Percentiles rank a stretch among this genome's conserved stretches.
Evolutionary conservation across 2,329 filamentous ascomycete species (phyloP).

Genomic region (Neoarthrinium moseri): DNA sequence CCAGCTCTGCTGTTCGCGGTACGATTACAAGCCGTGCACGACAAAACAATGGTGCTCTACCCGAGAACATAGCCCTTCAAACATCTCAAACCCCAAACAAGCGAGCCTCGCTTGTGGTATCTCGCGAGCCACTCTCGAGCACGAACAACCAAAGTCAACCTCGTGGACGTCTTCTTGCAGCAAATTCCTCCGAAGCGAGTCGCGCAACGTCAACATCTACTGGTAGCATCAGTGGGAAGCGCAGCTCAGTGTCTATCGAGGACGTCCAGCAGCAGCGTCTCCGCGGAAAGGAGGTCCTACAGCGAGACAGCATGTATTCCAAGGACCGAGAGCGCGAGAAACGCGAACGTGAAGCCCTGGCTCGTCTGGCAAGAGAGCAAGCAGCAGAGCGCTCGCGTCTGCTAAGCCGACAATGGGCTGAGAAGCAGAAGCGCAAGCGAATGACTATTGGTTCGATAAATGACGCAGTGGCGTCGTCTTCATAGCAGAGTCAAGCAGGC

Average conservation of each 20-base stretch:
- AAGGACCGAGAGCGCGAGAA: slow-evolving; percentile 52
- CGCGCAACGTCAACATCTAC: slow-evolving; percentile 46
- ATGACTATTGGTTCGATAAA: slow-evolving; percentile 23
- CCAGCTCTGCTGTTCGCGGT: slow-evolving; percentile 48
- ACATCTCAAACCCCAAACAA: slow-evolving; percentile 23
- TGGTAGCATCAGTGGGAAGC: slow-evolving; percentile 41
- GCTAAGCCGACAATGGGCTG: slow-evolving; percentile 61
- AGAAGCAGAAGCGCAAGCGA: slow-evolving; percentile 50
- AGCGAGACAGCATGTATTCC: slow-evolving; percentile 47
- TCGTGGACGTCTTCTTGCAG: slow-evolving; percentile 23
- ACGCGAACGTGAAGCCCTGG: slow-evolving; percentile 51
- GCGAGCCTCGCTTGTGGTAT: slow-evolving; percentile 18
- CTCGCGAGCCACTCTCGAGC: slow-evolving; percentile 28
- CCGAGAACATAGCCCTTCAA: slow-evolving; percentile 23
- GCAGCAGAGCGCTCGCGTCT: slow-evolving; percentile 61
- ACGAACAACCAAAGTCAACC: slow-evolving; percentile 25
- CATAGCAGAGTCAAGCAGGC: background rate
- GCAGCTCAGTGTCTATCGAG: slow-evolving; percentile 48
- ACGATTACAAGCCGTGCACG: slow-evolving; percentile 58
- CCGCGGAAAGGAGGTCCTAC: slow-evolving; percentile 53
- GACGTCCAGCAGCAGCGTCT: slow-evolving; percentile 50
- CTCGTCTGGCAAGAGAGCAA: slow-evolving; percentile 55
- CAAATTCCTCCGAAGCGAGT: slow-evolving; percentile 21
- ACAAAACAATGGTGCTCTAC: slow-evolving; percentile 37
- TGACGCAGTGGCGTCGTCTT: slow-evolving; percentile 14